phyloP scores from a whole-genome alignment of 192 early-diverging fungal species.

The Geranomyces michiganensis region DNA sequence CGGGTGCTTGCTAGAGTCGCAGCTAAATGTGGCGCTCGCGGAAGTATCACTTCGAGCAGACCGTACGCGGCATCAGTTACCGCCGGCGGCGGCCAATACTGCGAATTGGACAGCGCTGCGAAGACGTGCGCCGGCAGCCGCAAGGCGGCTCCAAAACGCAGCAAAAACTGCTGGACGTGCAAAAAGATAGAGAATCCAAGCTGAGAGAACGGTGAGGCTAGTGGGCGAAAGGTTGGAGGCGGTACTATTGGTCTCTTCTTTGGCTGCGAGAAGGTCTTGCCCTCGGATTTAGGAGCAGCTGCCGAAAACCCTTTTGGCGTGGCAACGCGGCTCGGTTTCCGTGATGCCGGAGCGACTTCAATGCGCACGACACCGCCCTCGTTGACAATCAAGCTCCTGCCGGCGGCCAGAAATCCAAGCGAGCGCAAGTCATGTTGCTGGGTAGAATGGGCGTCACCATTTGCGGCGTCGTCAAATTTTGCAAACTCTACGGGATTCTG shows the following conservation, averaged over 20 bases:
- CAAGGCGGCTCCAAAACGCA: not conserved
- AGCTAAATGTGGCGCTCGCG: not conserved
- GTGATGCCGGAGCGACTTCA: no score
- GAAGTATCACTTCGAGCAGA: not conserved
- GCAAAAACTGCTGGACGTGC: conserved; percentile 3
- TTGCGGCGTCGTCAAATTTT: no score
- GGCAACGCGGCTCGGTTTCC: no score
- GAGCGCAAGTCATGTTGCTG: no score
- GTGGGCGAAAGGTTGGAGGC: not conserved
- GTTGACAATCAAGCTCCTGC: no score
- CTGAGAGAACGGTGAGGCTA: not conserved
- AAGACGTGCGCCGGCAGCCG: not conserved
- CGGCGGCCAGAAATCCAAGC: no score
- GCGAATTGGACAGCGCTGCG: not conserved
- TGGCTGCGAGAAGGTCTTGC: no score
- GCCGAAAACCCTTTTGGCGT: no score
- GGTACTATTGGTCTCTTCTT: not conserved
- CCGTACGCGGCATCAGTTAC: not conserved
- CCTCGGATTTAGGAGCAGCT: no score
- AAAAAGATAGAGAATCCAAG: not conserved
- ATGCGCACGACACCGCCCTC: no score
- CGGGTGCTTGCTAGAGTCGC: not conserved
- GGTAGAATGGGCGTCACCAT: no score
- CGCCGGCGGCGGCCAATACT: not conserved
- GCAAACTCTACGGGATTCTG: no score